These are phyloP conservation scores for Boletus eberwhitei DNA, from an alignment of 768 basidiomycete species.

Conservation along the genomic window DNA sequence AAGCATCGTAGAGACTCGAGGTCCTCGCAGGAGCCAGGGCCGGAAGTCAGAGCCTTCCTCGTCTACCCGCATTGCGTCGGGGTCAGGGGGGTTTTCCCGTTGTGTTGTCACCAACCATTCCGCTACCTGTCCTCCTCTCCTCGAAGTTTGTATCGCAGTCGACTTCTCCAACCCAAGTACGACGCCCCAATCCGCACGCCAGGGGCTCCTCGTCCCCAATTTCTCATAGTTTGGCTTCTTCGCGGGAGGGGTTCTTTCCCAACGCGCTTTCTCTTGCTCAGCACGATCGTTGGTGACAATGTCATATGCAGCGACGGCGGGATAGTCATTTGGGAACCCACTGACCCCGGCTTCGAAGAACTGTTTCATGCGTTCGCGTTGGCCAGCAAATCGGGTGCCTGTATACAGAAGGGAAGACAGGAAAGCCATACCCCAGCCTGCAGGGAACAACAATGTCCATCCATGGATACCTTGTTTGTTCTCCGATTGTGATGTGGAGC, in stretches of 20 bases:
- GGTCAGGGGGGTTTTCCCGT: slow-evolving; percentile 36
- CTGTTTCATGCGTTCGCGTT: slow-evolving; percentile 78
- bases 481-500: slow-evolving; percentile 22
- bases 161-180: slow-evolving; percentile 52
- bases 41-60: slow-evolving; percentile 12
- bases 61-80: slow-evolving; percentile 11
- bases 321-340: slow-evolving; percentile 83
- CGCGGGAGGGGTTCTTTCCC: slow-evolving; percentile 83
- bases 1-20: slow-evolving; percentile 45
- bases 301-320: slow-evolving; percentile 52
- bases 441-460: slow-evolving; percentile 83
- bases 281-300: slow-evolving; percentile 47
- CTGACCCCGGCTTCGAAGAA: slow-evolving; percentile 73
- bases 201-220: slow-evolving; percentile 66
- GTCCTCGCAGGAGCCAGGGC: slow-evolving; percentile 73
- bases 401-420: slow-evolving; percentile 78
- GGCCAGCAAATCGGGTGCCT: slow-evolving; percentile 80
- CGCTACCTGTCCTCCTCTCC: slow-evolving; percentile 14
- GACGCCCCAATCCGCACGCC: slow-evolving; percentile 70
- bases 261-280: slow-evolving; percentile 51
- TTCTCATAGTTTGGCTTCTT: slow-evolving; percentile 75
- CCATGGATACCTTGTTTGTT: slow-evolving; percentile 59
- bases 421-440: slow-evolving; percentile 91
- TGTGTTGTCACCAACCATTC: slow-evolving; percentile 56
- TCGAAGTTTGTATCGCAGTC: slow-evolving; percentile 5